Base-by-base conservation (phyloP, 2,329 filamentous ascomycete species). In the Aphanoascus verrucosus region DNA sequence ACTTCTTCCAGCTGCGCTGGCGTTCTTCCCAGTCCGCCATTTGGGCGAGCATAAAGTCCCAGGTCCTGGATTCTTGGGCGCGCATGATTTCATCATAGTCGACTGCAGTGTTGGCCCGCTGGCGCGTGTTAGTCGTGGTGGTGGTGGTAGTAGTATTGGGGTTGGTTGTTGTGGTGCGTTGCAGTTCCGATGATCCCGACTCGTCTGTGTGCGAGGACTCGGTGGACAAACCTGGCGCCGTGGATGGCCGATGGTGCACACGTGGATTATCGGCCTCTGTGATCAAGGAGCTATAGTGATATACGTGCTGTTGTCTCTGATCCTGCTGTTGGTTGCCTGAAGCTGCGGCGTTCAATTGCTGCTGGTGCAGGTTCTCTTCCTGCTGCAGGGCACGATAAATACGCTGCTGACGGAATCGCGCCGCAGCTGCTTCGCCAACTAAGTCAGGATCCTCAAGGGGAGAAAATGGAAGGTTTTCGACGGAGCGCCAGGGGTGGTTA, bases 361-460 rank as follows among this genome's bases (percentile, higher is more conserved):
- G 41, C 34, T 52, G 41, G 8, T 49, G 15, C 19, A 35, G 32
- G 15, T 72, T 74, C 67, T 83, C 77, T 50, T 76, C 70, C n/a
- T 74, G 74, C 23, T 61, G 59, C 31, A 44, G 53, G 14, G 50
- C 54, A 28, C 83, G 56, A 56, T 70, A 70, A 5, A 70, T 65
- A 56, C 83, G 73, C 62, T 79, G 78, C n/a, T 69, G 67, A 42
- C 79, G 72, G 6, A 81, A 80, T 57, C 74, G 67, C 8, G 73
- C 71, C 1, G 83, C 83, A 2, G 82, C 83, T 49, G 75, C 75
- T 67, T 85, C 82, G 34, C 83, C 83, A 1, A 86, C 83, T 8
- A 86, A 70, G 54, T 82, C 76, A 0, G 82, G 83, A 59, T 86
- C 83, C 66, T 86, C 83, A 15, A 83, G 72, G 2, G 80, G 81